Percentiles rank a stretch among this genome's conserved stretches.
These are phyloP conservation scores for Pleurozium schreberi DNA, from an alignment of 225 moss, liverwort and hornwort genomes.

Conservation along the genomic window DNA sequence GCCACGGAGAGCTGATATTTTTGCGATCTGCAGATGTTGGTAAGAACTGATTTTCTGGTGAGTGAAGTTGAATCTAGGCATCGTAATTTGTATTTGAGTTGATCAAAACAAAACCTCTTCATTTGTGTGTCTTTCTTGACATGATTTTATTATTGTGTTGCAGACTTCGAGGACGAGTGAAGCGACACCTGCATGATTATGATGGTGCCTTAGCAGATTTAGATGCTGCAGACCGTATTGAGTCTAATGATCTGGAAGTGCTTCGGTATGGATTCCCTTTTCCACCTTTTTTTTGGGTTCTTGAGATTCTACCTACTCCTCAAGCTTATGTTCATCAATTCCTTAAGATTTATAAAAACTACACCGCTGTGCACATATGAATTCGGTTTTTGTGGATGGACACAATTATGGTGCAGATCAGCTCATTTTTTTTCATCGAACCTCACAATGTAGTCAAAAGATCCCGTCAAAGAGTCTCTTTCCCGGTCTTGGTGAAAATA, in stretches of 20 bases:
- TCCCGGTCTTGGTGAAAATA: not conserved
- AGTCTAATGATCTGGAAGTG: slow-evolving; percentile 25
- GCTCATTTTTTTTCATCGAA: not conserved
- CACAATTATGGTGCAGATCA: not conserved
- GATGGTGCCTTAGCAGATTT: slow-evolving; percentile 35
- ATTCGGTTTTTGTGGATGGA: no score
- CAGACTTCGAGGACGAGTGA: slow-evolving; percentile 47
- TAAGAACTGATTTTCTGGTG: not conserved
- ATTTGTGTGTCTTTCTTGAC: not conserved
- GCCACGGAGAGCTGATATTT: not conserved
- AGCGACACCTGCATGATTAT: slow-evolving; percentile 43
- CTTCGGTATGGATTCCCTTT: slow-evolving; percentile 12
- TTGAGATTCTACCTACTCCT: not conserved
- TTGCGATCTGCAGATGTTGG: not conserved
- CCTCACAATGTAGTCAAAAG: not conserved
- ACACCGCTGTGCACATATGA: not conserved
- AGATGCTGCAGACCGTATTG: slow-evolving; percentile 30
- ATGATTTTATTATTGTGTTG: not conserved
- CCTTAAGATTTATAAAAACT: not conserved
- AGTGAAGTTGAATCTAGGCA: not conserved
- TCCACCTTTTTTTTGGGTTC: not conserved
- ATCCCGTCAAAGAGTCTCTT: not conserved
- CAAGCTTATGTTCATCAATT: not conserved
- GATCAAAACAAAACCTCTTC: not conserved
- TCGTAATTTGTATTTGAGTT: not conserved